These are phyloP conservation scores for Metschnikowia koreensis DNA, from an alignment of 805 yeast genomes.

Conservation along the genomic window DNA sequence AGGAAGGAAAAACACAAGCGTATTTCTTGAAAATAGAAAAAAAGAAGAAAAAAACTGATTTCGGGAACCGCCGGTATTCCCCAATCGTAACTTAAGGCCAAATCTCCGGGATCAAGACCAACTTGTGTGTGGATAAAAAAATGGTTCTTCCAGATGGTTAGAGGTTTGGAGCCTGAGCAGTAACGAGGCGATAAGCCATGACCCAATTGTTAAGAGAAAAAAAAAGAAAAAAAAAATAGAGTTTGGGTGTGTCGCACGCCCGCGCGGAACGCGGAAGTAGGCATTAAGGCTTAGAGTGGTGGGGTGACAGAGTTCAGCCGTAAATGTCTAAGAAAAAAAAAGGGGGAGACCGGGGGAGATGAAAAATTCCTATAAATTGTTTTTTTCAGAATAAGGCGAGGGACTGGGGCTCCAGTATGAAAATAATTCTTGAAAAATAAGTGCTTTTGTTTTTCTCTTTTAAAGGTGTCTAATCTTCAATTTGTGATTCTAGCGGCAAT, in stretches of 20 bases:
- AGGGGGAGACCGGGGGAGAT: too few species aligned
- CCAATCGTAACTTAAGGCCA: not conserved
- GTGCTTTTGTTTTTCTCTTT: too few species aligned
- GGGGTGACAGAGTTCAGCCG: not conserved
- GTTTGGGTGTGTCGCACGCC: not conserved
- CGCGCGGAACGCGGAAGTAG: not conserved
- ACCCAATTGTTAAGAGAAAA: not conserved
- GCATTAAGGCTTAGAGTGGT: not conserved
- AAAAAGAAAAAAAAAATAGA: too few species aligned
- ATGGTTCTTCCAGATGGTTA: not conserved
- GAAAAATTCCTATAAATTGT: too few species aligned
- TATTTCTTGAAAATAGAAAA: too few species aligned
- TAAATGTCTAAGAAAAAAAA: too few species aligned
- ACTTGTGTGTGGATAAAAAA: not conserved
- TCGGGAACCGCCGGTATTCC: not conserved
- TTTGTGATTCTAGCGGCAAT: too few species aligned
- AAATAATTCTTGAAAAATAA: too few species aligned
- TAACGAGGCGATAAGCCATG: not conserved
- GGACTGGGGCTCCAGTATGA: too few species aligned
- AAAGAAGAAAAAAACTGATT: not conserved
- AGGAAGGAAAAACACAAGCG: too few species aligned
- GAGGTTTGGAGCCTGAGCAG: not conserved
- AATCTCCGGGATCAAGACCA: not conserved
- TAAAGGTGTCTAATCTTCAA: too few species aligned
- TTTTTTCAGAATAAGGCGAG: too few species aligned